Evolutionary conservation across 1,139 yeast genomes (phyloP).

Genomic region (Suhomyces kunorum): DNA sequence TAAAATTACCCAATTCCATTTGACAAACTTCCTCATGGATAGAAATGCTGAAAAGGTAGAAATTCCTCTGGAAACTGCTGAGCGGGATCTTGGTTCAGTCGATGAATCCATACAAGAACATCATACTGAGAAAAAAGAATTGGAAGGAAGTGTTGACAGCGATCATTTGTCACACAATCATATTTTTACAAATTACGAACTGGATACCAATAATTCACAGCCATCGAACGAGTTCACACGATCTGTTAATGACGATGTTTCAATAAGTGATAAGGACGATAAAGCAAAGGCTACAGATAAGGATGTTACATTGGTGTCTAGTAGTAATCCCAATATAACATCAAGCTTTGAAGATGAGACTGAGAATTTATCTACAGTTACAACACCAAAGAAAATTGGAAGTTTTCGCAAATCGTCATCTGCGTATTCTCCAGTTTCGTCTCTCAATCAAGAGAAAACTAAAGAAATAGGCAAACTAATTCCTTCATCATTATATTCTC

Average conservation of each 20-base stretch:
- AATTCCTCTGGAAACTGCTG: constrained; percentile 2
- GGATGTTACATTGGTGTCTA: no score
- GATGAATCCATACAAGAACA: neutral
- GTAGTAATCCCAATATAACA: no score
- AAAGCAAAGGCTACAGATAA: neutral
- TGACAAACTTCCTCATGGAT: constrained; percentile 70
- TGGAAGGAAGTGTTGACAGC: neutral
- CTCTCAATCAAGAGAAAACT: constrained; percentile 17
- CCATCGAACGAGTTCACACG: neutral
- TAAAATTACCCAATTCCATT: constrained; percentile 83
- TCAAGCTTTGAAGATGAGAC: no score
- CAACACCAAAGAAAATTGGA: neutral
- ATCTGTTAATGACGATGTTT: neutral
- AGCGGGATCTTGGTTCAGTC: neutral
- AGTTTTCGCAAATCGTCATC: constrained; percentile 1
- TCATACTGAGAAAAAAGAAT: neutral
- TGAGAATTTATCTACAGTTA: no score
- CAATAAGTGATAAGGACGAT: neutral
- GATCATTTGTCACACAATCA: neutral
- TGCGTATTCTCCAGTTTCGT: constrained; percentile 2
- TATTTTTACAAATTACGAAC: neutral
- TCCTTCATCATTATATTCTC: constrained; percentile 27
- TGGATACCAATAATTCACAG: neutral
- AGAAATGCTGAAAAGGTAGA: constrained; percentile 14
- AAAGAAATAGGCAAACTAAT: constrained; percentile 26